phyloP scores from a whole-genome alignment of 495 filamentous ascomycete genomes.

The Aspergillus carlsbadensis region DNA sequence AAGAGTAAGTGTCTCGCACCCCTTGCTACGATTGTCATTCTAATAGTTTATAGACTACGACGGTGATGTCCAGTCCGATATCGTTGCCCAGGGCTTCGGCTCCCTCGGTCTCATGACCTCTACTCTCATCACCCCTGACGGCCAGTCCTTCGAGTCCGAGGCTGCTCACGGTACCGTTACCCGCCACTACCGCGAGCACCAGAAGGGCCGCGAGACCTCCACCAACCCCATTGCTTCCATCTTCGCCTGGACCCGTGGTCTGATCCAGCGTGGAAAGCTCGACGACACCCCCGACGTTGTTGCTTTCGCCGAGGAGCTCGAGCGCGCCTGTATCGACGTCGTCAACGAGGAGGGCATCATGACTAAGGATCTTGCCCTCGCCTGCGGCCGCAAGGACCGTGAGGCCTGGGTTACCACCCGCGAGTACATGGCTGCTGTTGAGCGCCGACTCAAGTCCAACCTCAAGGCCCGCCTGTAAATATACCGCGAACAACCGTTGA shows the following conservation, averaged over 20 bases:
- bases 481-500: slow-evolving; percentile 11
- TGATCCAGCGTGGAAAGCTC: slow-evolving; percentile 87
- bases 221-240: slow-evolving; percentile 99
- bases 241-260: slow-evolving; percentile 96
- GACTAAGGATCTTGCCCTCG: slow-evolving; percentile 96
- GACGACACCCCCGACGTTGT: slow-evolving; percentile 87
- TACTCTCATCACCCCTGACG: slow-evolving; percentile 90
- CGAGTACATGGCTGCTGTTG: slow-evolving; percentile 87
- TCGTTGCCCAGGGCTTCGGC: slow-evolving; percentile 96
- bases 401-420: slow-evolving; percentile 83
- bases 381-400: slow-evolving; percentile 80
- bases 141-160: slow-evolving; percentile 94
- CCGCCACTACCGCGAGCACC: slow-evolving; percentile 97
- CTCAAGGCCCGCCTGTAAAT: slow-evolving; percentile 50
- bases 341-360: slow-evolving; percentile 93
- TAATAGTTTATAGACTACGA: slow-evolving; percentile 72
- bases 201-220: slow-evolving; percentile 93
- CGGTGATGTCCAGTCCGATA: slow-evolving; percentile 97
- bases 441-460: slow-evolving; percentile 72
- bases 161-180: slow-evolving; percentile 98
- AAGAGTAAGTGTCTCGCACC: slow-evolving; percentile 66
- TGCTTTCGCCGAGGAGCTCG: slow-evolving; percentile 83
- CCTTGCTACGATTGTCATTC: background rate
- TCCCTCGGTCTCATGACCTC: slow-evolving; percentile 98
- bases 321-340: slow-evolving; percentile 91